Percentiles rank a stretch among this genome's conserved stretches.
These are phyloP conservation scores for Pestalotiopsis sp. DNA, from an alignment of 2,329 filamentous ascomycete genomes.

Conservation along the genomic window DNA sequence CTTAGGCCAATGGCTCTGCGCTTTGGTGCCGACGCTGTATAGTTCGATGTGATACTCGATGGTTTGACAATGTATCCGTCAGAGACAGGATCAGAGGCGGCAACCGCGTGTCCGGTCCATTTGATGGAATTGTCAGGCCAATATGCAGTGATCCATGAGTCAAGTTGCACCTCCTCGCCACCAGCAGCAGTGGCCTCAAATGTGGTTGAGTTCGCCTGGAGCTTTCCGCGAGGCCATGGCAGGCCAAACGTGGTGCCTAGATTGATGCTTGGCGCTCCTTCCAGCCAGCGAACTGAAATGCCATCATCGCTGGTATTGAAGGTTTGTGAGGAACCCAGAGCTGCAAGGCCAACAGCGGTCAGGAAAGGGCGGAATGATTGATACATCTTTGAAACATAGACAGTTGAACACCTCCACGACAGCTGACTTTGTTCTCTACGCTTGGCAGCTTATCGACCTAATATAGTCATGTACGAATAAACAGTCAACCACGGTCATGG, in stretches of 20 bases:
- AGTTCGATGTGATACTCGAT: slow-evolving; percentile 11
- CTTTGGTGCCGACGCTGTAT: not conserved
- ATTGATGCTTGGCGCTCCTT: slow-evolving; percentile 35
- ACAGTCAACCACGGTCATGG: too few species aligned
- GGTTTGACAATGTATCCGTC: slow-evolving; percentile 46
- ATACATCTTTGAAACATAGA: not conserved
- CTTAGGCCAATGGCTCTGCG: slow-evolving; percentile 14
- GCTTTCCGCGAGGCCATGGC: slow-evolving; percentile 44
- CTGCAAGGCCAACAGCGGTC: not conserved
- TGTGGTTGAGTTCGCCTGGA: slow-evolving; percentile 36
- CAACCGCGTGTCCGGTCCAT: slow-evolving; percentile 62
- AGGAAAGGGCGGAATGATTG: not conserved
- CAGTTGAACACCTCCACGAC: too few species aligned
- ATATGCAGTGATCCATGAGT: slow-evolving; percentile 61
- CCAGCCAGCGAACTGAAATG: slow-evolving; percentile 41
- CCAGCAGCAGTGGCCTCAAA: slow-evolving; percentile 34
- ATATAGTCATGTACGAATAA: too few species aligned
- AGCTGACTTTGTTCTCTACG: too few species aligned
- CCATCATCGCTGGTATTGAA: slow-evolving; percentile 18
- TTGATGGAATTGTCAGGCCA: slow-evolving; percentile 65
- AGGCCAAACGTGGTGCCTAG: slow-evolving; percentile 45
- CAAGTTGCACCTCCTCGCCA: slow-evolving; percentile 35
- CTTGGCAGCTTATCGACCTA: too few species aligned
- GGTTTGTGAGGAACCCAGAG: not conserved
- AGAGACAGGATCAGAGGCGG: slow-evolving; percentile 39